Percentiles rank a stretch among this genome's conserved stretches.
These are phyloP conservation scores for Grifola frondosa DNA, from an alignment of 1,284 basidiomycete species.

Conservation along the genomic window DNA sequence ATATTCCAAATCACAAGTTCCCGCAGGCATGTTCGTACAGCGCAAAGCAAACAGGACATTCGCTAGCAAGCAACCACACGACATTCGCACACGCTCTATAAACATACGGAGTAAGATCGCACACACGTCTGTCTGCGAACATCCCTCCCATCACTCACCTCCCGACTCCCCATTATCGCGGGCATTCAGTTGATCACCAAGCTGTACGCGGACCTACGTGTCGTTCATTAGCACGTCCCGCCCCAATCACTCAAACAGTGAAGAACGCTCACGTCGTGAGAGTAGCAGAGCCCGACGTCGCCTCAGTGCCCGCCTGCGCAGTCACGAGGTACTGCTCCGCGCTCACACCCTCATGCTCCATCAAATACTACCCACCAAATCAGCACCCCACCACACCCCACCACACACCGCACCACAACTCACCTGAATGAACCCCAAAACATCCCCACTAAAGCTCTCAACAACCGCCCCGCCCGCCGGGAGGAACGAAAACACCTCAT, in stretches of 20 bases:
- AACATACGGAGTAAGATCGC: too few relatives aligned
- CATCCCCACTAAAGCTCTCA: slow-evolving; percentile 55
- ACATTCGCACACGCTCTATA: too few relatives aligned
- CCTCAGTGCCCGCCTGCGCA: slow-evolving; percentile 56
- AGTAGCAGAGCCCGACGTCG: slow-evolving; percentile 53
- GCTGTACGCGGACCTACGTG: slow-evolving; percentile 38
- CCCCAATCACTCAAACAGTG: background rate
- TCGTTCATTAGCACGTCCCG: background rate
- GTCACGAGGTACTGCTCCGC: slow-evolving; percentile 52
- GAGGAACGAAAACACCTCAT: slow-evolving; percentile 66
- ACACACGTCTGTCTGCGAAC: too few relatives aligned
- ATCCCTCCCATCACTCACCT: too few relatives aligned
- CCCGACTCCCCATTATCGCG: too few relatives aligned
- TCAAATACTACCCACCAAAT: slow-evolving; percentile 46
- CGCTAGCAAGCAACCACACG: too few relatives aligned
- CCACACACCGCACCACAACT: slow-evolving; percentile 6
- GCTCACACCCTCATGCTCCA: slow-evolving; percentile 42
- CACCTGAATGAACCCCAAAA: slow-evolving; percentile 55
- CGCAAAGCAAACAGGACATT: too few relatives aligned
- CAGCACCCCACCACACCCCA: background rate
- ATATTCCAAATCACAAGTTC: too few relatives aligned
- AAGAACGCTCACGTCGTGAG: slow-evolving; percentile 45
- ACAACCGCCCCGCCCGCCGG: slow-evolving; percentile 44
- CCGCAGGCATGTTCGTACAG: too few relatives aligned
- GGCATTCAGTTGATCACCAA: slow-evolving; percentile 42